phyloP scores from a whole-genome alignment of 2,329 filamentous ascomycete genomes.

The Lachnellula subtilissima region DNA sequence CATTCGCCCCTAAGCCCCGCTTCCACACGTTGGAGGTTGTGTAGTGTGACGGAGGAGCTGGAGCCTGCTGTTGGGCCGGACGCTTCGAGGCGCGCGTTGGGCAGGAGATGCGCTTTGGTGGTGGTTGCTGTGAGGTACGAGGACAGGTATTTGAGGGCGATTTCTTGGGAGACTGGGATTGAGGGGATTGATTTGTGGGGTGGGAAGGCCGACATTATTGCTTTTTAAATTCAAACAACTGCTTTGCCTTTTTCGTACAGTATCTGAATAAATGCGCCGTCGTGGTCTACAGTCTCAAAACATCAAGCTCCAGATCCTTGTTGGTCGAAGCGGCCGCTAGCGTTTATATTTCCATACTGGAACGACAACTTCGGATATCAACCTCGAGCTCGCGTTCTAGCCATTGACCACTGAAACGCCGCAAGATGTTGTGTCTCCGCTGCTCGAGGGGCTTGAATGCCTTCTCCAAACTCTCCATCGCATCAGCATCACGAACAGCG shows the following conservation, averaged over 20 bases:
- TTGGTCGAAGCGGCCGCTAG: conserved; percentile 9
- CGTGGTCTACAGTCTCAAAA: no score
- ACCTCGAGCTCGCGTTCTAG: neutral
- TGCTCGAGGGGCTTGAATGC: conserved; percentile 23
- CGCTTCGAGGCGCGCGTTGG: conserved; percentile 31
- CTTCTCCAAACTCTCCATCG: conserved; percentile 8
- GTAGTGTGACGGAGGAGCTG: conserved; percentile 39
- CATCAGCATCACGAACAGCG: conserved; percentile 7
- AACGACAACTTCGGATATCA: conserved; percentile 3
- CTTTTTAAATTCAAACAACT: neutral
- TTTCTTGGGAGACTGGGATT: conserved; percentile 23
- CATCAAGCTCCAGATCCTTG: neutral
- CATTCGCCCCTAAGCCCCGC: conserved; percentile 48
- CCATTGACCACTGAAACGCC: neutral
- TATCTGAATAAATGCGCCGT: neutral
- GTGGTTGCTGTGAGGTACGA: conserved; percentile 26
- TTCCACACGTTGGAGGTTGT: conserved; percentile 48
- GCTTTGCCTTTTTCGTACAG: neutral
- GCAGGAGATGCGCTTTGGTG: conserved; percentile 27
- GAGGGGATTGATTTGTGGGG: conserved; percentile 25
- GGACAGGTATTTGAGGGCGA: conserved; percentile 29
- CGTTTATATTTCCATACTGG: conserved; percentile 4
- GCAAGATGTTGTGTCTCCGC: conserved; percentile 29
- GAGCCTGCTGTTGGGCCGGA: conserved; percentile 28
- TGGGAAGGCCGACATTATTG: conserved; percentile 30